Evolutionary conservation across 1,284 basidiomycete species (phyloP).

Genomic region (Tilletia indica): DNA sequence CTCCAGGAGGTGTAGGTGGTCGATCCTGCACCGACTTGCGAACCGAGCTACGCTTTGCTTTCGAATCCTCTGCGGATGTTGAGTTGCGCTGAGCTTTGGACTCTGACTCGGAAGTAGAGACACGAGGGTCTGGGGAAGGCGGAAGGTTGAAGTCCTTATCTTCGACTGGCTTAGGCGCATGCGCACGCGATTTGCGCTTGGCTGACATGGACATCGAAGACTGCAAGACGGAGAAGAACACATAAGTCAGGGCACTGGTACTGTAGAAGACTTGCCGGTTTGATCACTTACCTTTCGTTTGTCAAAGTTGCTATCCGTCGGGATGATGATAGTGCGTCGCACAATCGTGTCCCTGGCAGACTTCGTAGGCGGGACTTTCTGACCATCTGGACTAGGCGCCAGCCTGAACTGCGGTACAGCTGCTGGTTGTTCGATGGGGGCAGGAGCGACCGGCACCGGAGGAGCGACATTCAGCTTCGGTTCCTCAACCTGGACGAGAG

Average conservation of each 20-base stretch:
- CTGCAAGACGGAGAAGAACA: background rate
- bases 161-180: background rate
- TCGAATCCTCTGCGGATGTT: background rate
- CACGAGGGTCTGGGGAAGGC: background rate
- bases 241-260: background rate
- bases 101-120: background rate
- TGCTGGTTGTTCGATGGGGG: background rate
- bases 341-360: conserved; percentile 45
- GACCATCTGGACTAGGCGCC: background rate
- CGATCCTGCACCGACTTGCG: conserved; percentile 32
- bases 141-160: background rate
- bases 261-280: background rate
- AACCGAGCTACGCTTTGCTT: background rate
- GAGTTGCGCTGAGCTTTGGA: no score
- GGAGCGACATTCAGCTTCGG: background rate
- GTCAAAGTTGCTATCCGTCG: conserved; percentile 29
- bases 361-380: conserved; percentile 21
- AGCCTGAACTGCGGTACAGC: background rate
- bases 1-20: conserved; percentile 25
- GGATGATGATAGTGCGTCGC: conserved; percentile 47
- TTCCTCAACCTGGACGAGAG: background rate
- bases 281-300: conserved; percentile 25
- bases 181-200: conserved; percentile 31
- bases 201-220: conserved; percentile 28
- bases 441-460: background rate